Percentiles rank a stretch among this genome's conserved stretches.
These are phyloP conservation scores for Pseudopediastrum boryanum DNA, from an alignment of 139 green algal species.

Conservation along the genomic window DNA sequence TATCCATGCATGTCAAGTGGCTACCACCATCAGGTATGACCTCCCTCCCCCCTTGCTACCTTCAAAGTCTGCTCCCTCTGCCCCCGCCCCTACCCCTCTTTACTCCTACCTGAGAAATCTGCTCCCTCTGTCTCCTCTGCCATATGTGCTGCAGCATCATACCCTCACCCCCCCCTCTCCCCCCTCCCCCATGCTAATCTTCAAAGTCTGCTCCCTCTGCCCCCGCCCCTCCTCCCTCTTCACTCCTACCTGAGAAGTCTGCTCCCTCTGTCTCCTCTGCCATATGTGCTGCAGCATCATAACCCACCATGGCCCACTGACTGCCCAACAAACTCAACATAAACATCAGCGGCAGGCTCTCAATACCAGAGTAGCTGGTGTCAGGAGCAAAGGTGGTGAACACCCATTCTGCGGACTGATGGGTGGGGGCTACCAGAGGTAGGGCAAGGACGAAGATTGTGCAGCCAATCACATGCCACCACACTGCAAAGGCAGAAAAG, in stretches of 20 bases:
- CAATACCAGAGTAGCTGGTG: slow-evolving; percentile 17
- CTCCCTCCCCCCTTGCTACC: too few species aligned
- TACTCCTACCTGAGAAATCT: slow-evolving; percentile 38
- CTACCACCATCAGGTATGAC: too few species aligned
- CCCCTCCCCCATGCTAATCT: too few species aligned
- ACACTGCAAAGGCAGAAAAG: slow-evolving; percentile 41
- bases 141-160: slow-evolving; percentile 40
- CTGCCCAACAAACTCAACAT: slow-evolving; percentile 48
- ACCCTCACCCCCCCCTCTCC: slow-evolving; percentile 39
- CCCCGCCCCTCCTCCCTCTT: too few species aligned
- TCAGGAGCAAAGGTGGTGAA: slow-evolving; percentile 50
- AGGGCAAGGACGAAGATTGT: slow-evolving; percentile 53
- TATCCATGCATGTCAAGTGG: too few species aligned
- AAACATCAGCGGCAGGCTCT: slow-evolving; percentile 41
- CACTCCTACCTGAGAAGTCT: slow-evolving; percentile 38
- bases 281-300: slow-evolving; percentile 49
- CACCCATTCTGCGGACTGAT: slow-evolving; percentile 47
- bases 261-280: slow-evolving; percentile 54
- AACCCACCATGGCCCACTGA: slow-evolving; percentile 54
- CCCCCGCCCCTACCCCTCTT: too few species aligned
- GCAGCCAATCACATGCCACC: slow-evolving; percentile 54
- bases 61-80: too few species aligned
- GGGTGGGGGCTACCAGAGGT: slow-evolving; percentile 46
- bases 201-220: too few species aligned
- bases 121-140: slow-evolving; percentile 54